These are phyloP conservation scores for Coniochaeta prunicola DNA, from an alignment of 2,329 filamentous ascomycete genomes.

Conservation along the genomic window DNA sequence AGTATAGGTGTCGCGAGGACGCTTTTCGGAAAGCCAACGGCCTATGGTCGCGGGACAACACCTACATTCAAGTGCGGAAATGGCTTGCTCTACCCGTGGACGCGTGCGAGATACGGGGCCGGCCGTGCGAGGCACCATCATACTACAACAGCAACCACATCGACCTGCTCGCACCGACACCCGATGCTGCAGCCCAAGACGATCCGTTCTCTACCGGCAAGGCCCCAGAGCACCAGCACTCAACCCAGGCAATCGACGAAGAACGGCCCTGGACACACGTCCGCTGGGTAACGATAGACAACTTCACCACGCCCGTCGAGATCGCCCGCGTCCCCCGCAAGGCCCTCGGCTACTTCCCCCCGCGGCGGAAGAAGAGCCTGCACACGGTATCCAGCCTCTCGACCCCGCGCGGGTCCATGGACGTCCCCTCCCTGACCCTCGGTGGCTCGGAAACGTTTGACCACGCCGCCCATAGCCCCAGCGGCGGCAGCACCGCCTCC, in stretches of 20 bases:
- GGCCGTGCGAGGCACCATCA: slow-evolving; percentile 51
- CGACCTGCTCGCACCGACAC: slow-evolving; percentile 45
- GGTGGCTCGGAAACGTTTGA: slow-evolving; percentile 20
- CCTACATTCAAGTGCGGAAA: slow-evolving; percentile 66
- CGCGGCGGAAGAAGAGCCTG: slow-evolving; percentile 77
- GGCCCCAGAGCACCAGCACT: slow-evolving; percentile 12
- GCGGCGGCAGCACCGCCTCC: slow-evolving; percentile 24
- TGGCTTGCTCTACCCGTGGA: slow-evolving; percentile 81
- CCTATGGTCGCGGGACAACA: slow-evolving; percentile 85
- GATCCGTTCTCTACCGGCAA: neutral
- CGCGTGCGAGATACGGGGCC: slow-evolving; percentile 76
- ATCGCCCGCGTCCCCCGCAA: slow-evolving; percentile 78
- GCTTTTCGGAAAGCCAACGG: slow-evolving; percentile 82
- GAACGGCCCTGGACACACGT: slow-evolving; percentile 77
- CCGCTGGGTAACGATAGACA: slow-evolving; percentile 78
- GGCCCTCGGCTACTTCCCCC: slow-evolving; percentile 85
- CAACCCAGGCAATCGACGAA: slow-evolving; percentile 33
- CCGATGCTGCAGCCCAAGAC: slow-evolving; percentile 18
- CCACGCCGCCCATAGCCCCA: slow-evolving; percentile 22
- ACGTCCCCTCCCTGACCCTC: slow-evolving; percentile 41
- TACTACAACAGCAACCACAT: slow-evolving; percentile 31
- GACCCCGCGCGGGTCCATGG: slow-evolving; percentile 60
- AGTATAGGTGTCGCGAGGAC: slow-evolving; percentile 79
- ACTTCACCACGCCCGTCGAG: slow-evolving; percentile 61
- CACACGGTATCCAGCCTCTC: slow-evolving; percentile 57